A percentile compares a stretch with the other conserved stretches of the same genome.
Conservation (phyloP, 768 basidiomycete species). For the Boletus rubroflammeus region DNA sequence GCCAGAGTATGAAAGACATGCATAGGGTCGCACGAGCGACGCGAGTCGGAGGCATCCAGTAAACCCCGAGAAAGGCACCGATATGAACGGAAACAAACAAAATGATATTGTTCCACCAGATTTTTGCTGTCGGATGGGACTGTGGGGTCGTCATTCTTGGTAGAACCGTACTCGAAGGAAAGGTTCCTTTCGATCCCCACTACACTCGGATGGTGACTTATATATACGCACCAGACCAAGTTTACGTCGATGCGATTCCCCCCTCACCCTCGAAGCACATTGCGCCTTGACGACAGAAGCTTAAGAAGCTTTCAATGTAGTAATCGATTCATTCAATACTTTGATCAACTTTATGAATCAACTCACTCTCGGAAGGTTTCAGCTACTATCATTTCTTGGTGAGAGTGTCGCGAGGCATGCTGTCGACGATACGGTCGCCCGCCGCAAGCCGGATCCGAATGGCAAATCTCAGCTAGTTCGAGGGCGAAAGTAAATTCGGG, state of each 20-base stretch:
- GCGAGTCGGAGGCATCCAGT: neutral
- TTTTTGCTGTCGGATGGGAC: neutral
- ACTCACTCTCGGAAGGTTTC: neutral
- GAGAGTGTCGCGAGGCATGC: neutral
- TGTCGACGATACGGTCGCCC: neutral
- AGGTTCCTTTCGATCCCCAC: neutral
- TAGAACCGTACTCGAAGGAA: neutral
- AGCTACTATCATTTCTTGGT: neutral
- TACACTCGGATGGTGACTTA: neutral
- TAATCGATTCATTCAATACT: neutral
- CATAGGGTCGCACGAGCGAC: constrained; percentile 2
- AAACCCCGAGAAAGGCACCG: constrained; percentile 6
- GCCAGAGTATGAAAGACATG: constrained; percentile 7
- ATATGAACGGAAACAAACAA: constrained; percentile 5
- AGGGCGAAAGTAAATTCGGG: neutral
- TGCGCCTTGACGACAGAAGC: neutral
- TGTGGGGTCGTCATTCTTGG: neutral
- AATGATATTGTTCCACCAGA: constrained; percentile 7
- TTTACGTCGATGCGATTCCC: neutral
- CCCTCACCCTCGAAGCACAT: neutral
- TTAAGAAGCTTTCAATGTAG: neutral
- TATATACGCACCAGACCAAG: neutral
- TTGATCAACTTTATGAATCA: neutral
- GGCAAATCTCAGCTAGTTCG: neutral
- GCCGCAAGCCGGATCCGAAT: neutral